phyloP scores from a whole-genome alignment of 495 filamentous ascomycete species.

The Aspergillus egyptiacus region DNA sequence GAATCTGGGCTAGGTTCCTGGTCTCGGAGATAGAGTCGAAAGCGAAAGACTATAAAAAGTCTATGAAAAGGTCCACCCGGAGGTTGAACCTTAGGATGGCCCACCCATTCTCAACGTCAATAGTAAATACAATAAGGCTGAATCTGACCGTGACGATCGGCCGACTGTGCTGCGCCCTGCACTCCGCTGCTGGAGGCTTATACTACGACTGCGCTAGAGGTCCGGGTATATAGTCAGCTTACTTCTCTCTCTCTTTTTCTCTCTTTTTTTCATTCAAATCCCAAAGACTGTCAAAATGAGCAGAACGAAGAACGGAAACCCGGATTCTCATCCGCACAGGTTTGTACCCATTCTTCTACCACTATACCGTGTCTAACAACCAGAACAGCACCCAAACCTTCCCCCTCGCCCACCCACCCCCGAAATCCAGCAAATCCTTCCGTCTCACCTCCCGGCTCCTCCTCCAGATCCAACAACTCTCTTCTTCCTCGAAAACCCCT shows the following conservation, averaged over 20 bases:
- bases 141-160: neutral
- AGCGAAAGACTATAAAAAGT: too few relatives aligned
- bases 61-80: neutral
- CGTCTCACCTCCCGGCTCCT: conserved; percentile 29
- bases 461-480: conserved; percentile 39
- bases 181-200: neutral
- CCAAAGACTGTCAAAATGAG: neutral
- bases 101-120: neutral
- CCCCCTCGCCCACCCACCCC: conserved; percentile 33
- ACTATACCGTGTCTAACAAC: neutral
- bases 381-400: conserved; percentile 22
- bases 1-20: too few relatives aligned
- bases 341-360: neutral
- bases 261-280: neutral
- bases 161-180: neutral
- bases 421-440: conserved; percentile 21
- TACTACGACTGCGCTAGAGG: neutral
- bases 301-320: neutral
- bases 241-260: neutral
- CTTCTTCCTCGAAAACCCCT: conserved; percentile 7
- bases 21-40: too few relatives aligned
- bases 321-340: neutral
- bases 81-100: neutral
- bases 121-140: neutral
- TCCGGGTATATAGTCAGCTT: neutral